phyloP scores from a whole-genome alignment of 2,329 filamentous ascomycete species.

The Phialemoniopsis sp. region DNA sequence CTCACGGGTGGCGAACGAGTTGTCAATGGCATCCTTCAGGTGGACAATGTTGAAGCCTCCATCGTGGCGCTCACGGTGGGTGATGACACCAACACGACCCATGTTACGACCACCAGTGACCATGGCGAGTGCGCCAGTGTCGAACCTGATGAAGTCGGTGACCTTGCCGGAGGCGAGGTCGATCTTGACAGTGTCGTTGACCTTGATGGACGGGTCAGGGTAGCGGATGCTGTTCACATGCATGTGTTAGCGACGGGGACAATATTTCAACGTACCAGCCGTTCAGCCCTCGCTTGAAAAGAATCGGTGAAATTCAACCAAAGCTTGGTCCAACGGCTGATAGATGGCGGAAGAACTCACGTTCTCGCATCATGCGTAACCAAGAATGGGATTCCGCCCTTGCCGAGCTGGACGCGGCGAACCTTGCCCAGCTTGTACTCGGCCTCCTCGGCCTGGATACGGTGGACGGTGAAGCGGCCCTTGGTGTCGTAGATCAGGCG shows the following conservation, averaged over 20 bases:
- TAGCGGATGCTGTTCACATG: conserved; percentile 79
- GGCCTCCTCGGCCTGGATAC: conserved; percentile 97
- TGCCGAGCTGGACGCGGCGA: conserved; percentile 98
- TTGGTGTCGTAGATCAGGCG: conserved; percentile 99
- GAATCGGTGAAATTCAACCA: conserved; percentile 51
- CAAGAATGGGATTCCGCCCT: conserved; percentile 99
- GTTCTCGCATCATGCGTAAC: conserved; percentile 99
- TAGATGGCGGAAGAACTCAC: conserved; percentile 98
- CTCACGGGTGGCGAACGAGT: conserved; percentile 99
- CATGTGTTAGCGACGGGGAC: conserved; percentile 33
- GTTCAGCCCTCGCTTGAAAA: conserved; percentile 18
- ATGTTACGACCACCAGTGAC: conserved; percentile 99
- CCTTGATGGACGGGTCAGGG: conserved; percentile 97
- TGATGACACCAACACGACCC: conserved; percentile 99
- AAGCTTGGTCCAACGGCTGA: conserved; percentile 99
- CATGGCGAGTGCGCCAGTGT: conserved; percentile 98
- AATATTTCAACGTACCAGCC: conserved; percentile 47
- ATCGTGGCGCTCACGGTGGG: conserved; percentile 99
- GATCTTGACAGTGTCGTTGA: conserved; percentile 99
- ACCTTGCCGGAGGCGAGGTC: conserved; percentile 97
- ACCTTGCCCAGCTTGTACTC: conserved; percentile 99
- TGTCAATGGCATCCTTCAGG: conserved; percentile 99
- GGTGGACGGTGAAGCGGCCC: conserved; percentile 99
- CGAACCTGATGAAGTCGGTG: conserved; percentile 96
- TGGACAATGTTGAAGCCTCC: conserved; percentile 99